Base-by-base conservation (phyloP, 176 grass and related monocot species). In the Oryza glaberrima region DNA sequence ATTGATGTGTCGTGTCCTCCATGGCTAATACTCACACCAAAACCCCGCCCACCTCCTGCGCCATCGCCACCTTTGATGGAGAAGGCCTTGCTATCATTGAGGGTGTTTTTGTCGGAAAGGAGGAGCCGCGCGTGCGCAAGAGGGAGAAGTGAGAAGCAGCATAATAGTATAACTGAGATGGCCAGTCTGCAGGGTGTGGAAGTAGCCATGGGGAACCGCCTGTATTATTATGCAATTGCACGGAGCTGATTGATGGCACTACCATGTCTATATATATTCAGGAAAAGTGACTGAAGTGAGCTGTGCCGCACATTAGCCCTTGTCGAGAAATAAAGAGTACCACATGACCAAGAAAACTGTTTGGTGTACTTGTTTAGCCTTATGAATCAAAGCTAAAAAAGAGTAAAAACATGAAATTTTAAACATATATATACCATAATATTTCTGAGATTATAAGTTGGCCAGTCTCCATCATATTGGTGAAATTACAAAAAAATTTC, bases 21-120 rank as follows among this genome's bases (percentile, higher is more conserved):
- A 36, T 77, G 91, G 76, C 84, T 38, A 41, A 92, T 51, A 41
- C 87, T 83, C 32, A 92, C 68, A 3, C 91, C 90, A 3, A 89
- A 89, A 7, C 90, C 91, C 1, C 3, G 65, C 3, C 87, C 87
- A 2, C 70, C 80, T 5, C 83, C 87, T 35, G 67, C 13, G 10
- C 65, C 81, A 4, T 30, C 69, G 32, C n/a, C 67, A 15, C 60
- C 79, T 67, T 25, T 72, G 12, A 84, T 70, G 40, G 82, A 86
- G 32, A 92, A 78, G 43, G 76, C 81, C 17, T 89, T 76, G 65
- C 65, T 89, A 3, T 84, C 87, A 2, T 80, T 38, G 14, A 86
- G 70, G 17, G 49, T 22, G 6, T 35, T 64, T 47, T 63, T 51
- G 9, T 78, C 20, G 3, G n/a, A 67, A 2, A 73, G 87, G 20